Conservation (phyloP, 495 filamentous ascomycete genomes). For the Penicillium ochrochloron region DNA sequence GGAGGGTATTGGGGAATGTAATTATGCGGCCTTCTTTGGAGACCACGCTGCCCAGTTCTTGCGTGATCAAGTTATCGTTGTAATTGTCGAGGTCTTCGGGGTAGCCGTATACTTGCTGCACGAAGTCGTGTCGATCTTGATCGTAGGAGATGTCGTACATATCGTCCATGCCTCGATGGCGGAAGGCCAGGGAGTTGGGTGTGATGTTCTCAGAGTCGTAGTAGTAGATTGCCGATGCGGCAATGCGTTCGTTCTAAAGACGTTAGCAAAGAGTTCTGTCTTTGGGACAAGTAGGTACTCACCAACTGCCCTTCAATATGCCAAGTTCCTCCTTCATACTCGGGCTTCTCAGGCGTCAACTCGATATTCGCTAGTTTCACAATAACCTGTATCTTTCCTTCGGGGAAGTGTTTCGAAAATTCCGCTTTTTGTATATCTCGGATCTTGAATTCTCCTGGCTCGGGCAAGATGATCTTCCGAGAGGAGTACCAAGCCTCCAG, state of each 20-base stretch:
- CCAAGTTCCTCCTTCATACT: slow-evolving; percentile 54
- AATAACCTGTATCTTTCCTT: slow-evolving; percentile 60
- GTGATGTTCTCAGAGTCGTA: slow-evolving; percentile 67
- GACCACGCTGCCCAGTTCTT: slow-evolving; percentile 42
- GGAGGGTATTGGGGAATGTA: slow-evolving; percentile 43
- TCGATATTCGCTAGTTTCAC: slow-evolving; percentile 67
- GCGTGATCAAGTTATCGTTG: slow-evolving; percentile 28
- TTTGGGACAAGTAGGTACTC: slow-evolving; percentile 7
- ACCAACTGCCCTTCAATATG: slow-evolving; percentile 59
- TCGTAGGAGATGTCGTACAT: slow-evolving; percentile 24
- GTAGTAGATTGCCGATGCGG: slow-evolving; percentile 64
- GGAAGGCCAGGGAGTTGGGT: slow-evolving; percentile 56
- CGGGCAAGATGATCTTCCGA: slow-evolving; percentile 33
- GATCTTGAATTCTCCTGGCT: slow-evolving; percentile 37
- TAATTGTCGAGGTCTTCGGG: background rate
- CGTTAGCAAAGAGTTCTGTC: background rate
- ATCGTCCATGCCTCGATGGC: slow-evolving; percentile 35
- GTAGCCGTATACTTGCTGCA: slow-evolving; percentile 39
- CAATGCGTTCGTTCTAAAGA: slow-evolving; percentile 59
- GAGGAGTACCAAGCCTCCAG: background rate
- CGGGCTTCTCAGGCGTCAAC: slow-evolving; percentile 59
- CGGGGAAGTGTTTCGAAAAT: slow-evolving; percentile 32
- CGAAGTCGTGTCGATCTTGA: slow-evolving; percentile 38
- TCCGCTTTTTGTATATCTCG: slow-evolving; percentile 16
- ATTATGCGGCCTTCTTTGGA: slow-evolving; percentile 39